Conservation (phyloP, 345 rosid genomes). For the Excoecaria agallocha region DNA sequence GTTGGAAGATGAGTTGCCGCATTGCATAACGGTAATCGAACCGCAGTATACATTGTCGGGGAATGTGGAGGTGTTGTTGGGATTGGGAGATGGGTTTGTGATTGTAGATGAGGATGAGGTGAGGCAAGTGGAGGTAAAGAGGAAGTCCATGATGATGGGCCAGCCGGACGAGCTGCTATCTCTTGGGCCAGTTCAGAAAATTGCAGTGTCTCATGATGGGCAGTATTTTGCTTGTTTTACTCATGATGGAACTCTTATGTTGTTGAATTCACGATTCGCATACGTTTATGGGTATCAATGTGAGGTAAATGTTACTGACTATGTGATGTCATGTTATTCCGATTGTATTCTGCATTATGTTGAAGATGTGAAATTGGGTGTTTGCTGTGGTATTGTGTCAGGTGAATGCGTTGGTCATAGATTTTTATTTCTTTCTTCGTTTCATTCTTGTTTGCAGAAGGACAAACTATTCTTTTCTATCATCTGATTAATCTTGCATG, state of each 20-base stretch:
- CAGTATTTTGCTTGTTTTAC: slow-evolving; percentile 75
- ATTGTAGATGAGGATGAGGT: slow-evolving; percentile 82
- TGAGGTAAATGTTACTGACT: slow-evolving; percentile 47
- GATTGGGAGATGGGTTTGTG: slow-evolving; percentile 51
- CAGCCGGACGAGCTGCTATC: background rate
- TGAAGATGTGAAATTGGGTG: background rate
- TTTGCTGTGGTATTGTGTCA: background rate
- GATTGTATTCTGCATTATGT: background rate
- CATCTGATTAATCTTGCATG: background rate
- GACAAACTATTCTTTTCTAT: background rate
- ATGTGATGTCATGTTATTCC: background rate
- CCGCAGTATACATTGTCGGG: slow-evolving; percentile 91
- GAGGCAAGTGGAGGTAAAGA: slow-evolving; percentile 50
- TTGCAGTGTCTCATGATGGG: slow-evolving; percentile 79
- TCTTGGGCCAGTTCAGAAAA: slow-evolving; percentile 65
- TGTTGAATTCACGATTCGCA: slow-evolving; percentile 55
- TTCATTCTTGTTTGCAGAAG: background rate
- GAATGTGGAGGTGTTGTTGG: slow-evolving; percentile 73
- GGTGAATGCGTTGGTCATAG: background rate
- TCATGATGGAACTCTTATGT: slow-evolving; percentile 76
- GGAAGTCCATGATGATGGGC: background rate
- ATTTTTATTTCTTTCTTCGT: too few relatives aligned
- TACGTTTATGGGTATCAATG: slow-evolving; percentile 57
- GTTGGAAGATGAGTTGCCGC: slow-evolving; percentile 46
- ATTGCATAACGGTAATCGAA: slow-evolving; percentile 75